Conservation (phyloP, 495 filamentous ascomycete genomes). For the Talaromyces stipitatus region DNA sequence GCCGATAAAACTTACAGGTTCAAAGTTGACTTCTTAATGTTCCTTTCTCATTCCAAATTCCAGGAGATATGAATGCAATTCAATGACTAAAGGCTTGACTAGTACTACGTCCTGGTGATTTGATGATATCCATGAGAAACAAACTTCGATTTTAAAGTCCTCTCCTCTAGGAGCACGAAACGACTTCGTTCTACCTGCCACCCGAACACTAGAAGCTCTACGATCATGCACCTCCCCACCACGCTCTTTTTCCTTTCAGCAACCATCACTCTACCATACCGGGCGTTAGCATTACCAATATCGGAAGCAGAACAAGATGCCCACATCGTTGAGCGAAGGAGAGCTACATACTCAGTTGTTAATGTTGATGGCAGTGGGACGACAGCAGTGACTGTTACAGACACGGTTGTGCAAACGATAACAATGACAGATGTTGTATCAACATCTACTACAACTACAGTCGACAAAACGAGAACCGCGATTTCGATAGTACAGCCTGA, state of each 20-base stretch:
- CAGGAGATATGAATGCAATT: too few relatives aligned
- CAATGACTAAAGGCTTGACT: too few relatives aligned
- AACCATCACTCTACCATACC: constrained; percentile 22
- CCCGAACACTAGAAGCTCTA: not conserved
- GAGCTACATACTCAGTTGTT: constrained; percentile 36
- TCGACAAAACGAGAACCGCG: constrained; percentile 12
- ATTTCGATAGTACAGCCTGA: constrained; percentile 9
- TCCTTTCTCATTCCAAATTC: too few relatives aligned
- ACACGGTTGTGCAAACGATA: constrained; percentile 27
- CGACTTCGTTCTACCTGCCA: too few relatives aligned
- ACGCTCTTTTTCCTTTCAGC: constrained; percentile 12
- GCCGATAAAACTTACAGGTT: not conserved
- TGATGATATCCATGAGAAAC: not conserved
- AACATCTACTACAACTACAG: constrained; percentile 2
- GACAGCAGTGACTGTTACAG: constrained; percentile 15
- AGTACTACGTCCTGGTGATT: not conserved
- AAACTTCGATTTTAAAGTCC: not conserved
- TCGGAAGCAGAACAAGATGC: constrained; percentile 15
- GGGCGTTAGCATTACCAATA: constrained; percentile 25
- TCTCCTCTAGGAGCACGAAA: not conserved
- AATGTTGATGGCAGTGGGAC: constrained; percentile 36
- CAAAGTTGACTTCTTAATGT: too few relatives aligned
- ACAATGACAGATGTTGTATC: constrained; percentile 18
- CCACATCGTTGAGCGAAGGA: constrained; percentile 22
- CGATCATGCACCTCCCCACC: not conserved